Evolutionary conservation across 352 stramenopile genomes (phyloP).

Genomic region (Pythium sp.): DNA sequence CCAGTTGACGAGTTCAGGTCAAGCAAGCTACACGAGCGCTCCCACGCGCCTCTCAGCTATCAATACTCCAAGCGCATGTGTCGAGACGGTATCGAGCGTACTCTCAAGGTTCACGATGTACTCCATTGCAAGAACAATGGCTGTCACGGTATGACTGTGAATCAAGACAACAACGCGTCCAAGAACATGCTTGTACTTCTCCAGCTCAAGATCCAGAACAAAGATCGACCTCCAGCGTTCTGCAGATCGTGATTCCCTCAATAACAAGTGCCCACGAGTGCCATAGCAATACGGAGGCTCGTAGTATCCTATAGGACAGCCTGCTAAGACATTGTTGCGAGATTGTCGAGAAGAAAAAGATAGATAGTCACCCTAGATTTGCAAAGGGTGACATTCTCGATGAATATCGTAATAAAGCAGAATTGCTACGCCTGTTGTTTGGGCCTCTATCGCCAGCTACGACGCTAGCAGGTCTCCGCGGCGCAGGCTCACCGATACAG

Average conservation of each 20-base stretch:
- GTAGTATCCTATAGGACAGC: slow-evolving; percentile 12
- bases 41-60: neutral
- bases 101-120: slow-evolving; percentile 16
- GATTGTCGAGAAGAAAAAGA: neutral
- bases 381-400: no score
- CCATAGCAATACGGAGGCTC: neutral
- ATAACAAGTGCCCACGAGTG: slow-evolving; percentile 14
- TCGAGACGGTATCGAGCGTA: neutral
- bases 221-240: neutral
- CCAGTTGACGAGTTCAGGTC: slow-evolving; percentile 6
- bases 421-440: no score
- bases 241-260: neutral
- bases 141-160: slow-evolving; percentile 14
- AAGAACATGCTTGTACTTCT: slow-evolving; percentile 12
- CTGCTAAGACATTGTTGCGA: neutral
- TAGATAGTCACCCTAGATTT: neutral
- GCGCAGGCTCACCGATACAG: no score
- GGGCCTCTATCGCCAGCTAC: no score
- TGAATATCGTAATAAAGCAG: no score
- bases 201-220: slow-evolving; percentile 4
- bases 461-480: no score
- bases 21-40: slow-evolving; percentile 10
- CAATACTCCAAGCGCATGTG: slow-evolving; percentile 14
- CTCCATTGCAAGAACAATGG: slow-evolving; percentile 15
- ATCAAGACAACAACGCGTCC: no score